phyloP scores from a whole-genome alignment of 805 yeast species.

The Wickerhamomyces xylosicus region DNA sequence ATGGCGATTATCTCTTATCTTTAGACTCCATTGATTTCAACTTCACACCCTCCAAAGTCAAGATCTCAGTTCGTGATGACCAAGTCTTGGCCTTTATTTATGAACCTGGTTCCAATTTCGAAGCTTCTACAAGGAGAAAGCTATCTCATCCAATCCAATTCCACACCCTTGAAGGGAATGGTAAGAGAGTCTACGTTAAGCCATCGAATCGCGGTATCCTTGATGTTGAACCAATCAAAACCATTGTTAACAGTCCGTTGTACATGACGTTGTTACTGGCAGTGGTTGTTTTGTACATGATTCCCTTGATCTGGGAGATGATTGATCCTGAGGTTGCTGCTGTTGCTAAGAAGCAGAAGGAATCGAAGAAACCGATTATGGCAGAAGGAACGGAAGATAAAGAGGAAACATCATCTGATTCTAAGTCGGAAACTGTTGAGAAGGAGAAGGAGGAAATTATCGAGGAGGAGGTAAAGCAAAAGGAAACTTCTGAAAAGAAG shows the following conservation, averaged over 20 bases:
- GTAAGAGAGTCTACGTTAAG: conserved; percentile 24
- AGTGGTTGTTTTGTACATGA: conserved; percentile 14
- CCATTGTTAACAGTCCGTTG: conserved; percentile 26
- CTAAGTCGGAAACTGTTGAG: too few relatives aligned
- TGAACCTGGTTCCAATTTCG: conserved; percentile 5
- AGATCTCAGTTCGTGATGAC: conserved; percentile 9
- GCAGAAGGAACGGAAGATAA: too few relatives aligned
- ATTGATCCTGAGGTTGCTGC: conserved; percentile 31
- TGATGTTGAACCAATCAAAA: conserved; percentile 26
- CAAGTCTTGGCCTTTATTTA: conserved; percentile 5
- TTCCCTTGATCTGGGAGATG: conserved; percentile 28
- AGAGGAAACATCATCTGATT: too few relatives aligned
- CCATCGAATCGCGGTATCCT: conserved; percentile 23
- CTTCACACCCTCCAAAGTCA: conserved; percentile 14
- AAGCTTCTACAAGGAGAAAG: too few relatives aligned
- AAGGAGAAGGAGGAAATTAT: too few relatives aligned
- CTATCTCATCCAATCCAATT: conserved; percentile 17
- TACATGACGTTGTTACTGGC: conserved; percentile 24
- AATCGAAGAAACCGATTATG: too few relatives aligned
- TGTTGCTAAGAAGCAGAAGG: conserved; percentile 21
- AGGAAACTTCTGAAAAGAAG: too few relatives aligned
- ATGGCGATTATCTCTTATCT: conserved; percentile 13
- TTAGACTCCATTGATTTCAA: conserved; percentile 13
- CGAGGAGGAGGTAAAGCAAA: too few relatives aligned
- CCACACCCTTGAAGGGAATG: conserved; percentile 17